phyloP scores from a whole-genome alignment of 169 alveolate genomes.

The Eimeria maxima region DNA sequence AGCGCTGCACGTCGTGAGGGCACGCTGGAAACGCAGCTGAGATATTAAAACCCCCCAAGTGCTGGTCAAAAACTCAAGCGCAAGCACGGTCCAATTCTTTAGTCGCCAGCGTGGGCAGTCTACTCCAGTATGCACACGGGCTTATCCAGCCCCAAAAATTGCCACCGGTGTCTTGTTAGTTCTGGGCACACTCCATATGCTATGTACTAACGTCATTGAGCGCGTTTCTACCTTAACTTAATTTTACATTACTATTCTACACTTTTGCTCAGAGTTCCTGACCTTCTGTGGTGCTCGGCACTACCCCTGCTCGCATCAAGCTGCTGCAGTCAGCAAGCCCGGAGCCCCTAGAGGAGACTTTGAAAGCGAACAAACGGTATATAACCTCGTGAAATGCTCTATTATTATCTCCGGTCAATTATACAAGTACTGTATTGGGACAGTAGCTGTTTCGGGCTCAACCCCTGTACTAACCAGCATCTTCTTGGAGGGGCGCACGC shows the following conservation, averaged over 20 bases:
- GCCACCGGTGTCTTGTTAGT: constrained; percentile 21
- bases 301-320: constrained; percentile 64
- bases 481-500: constrained; percentile 49
- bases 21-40: not conserved
- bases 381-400: not conserved
- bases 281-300: not conserved
- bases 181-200: not conserved
- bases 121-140: constrained; percentile 39
- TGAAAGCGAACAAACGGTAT: not conserved
- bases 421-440: not conserved
- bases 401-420: not conserved
- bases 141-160: constrained; percentile 17
- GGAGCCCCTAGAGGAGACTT: constrained; percentile 8
- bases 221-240: constrained; percentile 13
- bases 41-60: not conserved
- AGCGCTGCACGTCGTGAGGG: not conserved
- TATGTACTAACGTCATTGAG: not conserved
- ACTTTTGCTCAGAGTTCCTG: not conserved
- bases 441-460: not conserved
- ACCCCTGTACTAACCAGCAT: constrained; percentile 37
- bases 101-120: not conserved
- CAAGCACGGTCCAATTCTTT: not conserved
- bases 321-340: constrained; percentile 55
- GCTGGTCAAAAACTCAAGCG: not conserved
- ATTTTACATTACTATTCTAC: not conserved